Evolutionary conservation across 2,329 filamentous ascomycete species (phyloP).

Genomic region (Trichoderma sp.): DNA sequence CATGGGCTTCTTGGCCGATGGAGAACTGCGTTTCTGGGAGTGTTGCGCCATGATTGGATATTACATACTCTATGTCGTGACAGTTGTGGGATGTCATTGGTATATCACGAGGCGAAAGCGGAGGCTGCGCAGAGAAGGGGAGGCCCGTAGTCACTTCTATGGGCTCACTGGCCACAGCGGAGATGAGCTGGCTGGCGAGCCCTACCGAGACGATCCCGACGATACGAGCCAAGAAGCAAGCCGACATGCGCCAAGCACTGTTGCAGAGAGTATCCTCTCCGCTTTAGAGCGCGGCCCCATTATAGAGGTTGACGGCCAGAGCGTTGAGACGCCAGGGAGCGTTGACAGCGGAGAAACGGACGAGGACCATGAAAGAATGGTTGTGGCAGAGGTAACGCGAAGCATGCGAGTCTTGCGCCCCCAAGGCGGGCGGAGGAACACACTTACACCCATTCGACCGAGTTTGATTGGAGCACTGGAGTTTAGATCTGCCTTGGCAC

Average conservation of each 20-base stretch:
- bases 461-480: conserved; percentile 92
- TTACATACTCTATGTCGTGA: conserved; percentile 83
- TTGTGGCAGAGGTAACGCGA: conserved; percentile 79
- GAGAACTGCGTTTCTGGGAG: conserved; percentile 81
- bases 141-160: conserved; percentile 72
- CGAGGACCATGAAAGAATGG: conserved; percentile 58
- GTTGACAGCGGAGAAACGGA: conserved; percentile 47
- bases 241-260: conserved; percentile 21
- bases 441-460: conserved; percentile 80
- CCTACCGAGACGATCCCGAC: conserved; percentile 62
- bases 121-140: conserved; percentile 62
- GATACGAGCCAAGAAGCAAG: conserved; percentile 26
- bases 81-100: conserved; percentile 93
- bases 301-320: conserved; percentile 45
- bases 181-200: conserved; percentile 53
- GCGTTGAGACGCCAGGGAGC: conserved; percentile 35
- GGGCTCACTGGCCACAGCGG: conserved; percentile 47
- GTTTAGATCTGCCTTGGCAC: conserved; percentile 87
- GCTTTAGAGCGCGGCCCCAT: conserved; percentile 45
- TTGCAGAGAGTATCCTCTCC: conserved; percentile 37
- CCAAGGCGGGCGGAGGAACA: conserved; percentile 60
- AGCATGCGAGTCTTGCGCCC: conserved; percentile 87
- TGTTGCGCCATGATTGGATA: conserved; percentile 86
- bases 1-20: conserved; percentile 83
- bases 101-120: conserved; percentile 62